Percentiles rank a stretch among this genome's conserved stretches.
These are phyloP conservation scores for Earliella scabrosa DNA, from an alignment of 1,284 basidiomycete species.

Conservation along the genomic window DNA sequence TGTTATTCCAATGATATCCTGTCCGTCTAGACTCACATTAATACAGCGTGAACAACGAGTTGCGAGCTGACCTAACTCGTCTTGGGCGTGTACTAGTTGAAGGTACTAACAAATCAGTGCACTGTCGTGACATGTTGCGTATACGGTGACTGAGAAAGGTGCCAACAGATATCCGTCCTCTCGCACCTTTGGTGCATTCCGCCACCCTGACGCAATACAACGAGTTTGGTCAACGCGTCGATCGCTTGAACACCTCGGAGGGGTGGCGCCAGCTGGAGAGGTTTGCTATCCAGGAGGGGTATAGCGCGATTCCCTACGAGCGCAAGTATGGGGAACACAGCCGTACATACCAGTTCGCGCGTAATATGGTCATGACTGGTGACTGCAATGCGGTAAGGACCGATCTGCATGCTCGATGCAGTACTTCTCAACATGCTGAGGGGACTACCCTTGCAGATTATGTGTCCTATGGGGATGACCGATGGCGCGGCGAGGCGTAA, in stretches of 20 bases:
- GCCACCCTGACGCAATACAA: constrained; percentile 53
- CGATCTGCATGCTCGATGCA: not conserved
- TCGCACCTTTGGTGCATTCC: constrained; percentile 5
- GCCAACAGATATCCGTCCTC: constrained; percentile 8
- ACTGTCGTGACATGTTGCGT: no score
- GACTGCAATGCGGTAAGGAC: constrained; percentile 61
- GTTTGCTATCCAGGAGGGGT: constrained; percentile 69
- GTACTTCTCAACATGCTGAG: not conserved
- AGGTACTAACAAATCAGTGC: no score
- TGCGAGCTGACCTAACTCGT: no score
- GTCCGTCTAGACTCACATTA: no score
- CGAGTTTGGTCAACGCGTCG: constrained; percentile 69
- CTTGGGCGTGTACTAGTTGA: constrained; percentile 39
- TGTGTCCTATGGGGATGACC: constrained; percentile 78
- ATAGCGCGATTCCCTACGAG: constrained; percentile 66
- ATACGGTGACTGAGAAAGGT: no score
- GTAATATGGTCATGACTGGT: constrained; percentile 59
- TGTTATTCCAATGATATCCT: no score
- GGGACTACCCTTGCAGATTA: constrained; percentile 48
- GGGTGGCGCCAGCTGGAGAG: constrained; percentile 74
- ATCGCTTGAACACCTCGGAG: constrained; percentile 66
- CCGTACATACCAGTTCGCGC: constrained; percentile 63
- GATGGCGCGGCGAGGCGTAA: constrained; percentile 68
- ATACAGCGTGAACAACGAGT: no score
- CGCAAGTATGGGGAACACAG: constrained; percentile 59